Evolutionary conservation across 345 rosid species (phyloP).

Genomic region (Turritis glabra): DNA sequence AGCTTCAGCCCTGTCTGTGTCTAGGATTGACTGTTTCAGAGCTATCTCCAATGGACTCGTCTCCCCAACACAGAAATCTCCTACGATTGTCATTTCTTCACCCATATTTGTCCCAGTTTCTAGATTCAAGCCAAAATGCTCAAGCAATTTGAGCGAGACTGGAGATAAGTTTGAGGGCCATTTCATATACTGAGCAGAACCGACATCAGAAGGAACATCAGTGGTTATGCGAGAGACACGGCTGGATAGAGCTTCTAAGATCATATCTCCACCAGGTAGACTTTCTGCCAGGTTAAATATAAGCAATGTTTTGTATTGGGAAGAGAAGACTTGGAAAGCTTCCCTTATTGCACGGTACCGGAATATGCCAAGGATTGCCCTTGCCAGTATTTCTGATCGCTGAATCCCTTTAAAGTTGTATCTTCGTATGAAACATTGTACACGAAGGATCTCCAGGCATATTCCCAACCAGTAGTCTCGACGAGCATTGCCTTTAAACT

Average conservation of each 20-base stretch:
- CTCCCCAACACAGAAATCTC: conserved; percentile 84
- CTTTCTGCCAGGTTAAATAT: conserved; percentile 89
- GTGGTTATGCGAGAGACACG: conserved; percentile 56
- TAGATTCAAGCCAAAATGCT: conserved; percentile 62
- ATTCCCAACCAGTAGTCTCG: conserved; percentile 92
- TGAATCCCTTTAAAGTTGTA: conserved; percentile 65
- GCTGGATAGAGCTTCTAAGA: conserved; percentile 67
- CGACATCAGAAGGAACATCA: conserved; percentile 37
- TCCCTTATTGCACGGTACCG: conserved; percentile 80
- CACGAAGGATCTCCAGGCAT: conserved; percentile 77
- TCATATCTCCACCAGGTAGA: conserved; percentile 84
- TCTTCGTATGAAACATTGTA: conserved; percentile 67
- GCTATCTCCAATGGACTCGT: conserved; percentile 76
- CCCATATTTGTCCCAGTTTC: conserved; percentile 49
- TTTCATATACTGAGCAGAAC: conserved; percentile 46
- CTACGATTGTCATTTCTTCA: conserved; percentile 44
- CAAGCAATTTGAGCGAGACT: conserved; percentile 58
- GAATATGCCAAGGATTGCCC: conserved; percentile 72
- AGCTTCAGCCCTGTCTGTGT: conserved; percentile 80
- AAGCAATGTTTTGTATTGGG: conserved; percentile 78
- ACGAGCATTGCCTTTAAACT: conserved; percentile 88
- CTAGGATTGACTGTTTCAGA: conserved; percentile 68
- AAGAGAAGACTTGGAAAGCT: conserved; percentile 72
- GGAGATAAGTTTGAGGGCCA: conserved; percentile 56
- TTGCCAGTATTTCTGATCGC: conserved; percentile 67